Conservation (phyloP, 2,329 filamentous ascomycete species). For the Volutella citrinella region DNA sequence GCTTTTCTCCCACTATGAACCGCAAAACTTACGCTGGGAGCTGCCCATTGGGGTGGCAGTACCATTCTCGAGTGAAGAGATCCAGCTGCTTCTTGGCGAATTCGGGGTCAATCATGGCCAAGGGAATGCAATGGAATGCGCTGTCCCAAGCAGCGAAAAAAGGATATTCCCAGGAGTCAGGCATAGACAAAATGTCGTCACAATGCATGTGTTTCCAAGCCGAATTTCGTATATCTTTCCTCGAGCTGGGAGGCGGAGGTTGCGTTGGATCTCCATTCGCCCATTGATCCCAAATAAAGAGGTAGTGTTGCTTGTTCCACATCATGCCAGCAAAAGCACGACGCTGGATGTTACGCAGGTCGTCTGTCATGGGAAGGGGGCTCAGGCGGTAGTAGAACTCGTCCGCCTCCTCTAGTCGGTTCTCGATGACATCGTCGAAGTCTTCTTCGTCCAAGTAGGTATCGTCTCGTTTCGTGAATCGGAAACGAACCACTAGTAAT, state of each 20-base stretch:
- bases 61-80: slow-evolving; percentile 95
- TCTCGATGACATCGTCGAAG: slow-evolving; percentile 88
- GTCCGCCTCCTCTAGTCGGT: slow-evolving; percentile 83
- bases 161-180: slow-evolving; percentile 97
- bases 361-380: slow-evolving; percentile 88
- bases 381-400: slow-evolving; percentile 95
- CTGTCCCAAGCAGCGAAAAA: slow-evolving; percentile 98
- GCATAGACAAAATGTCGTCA: slow-evolving; percentile 96
- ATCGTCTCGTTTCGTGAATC: slow-evolving; percentile 72
- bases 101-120: slow-evolving; percentile 96
- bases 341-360: slow-evolving; percentile 90
- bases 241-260: slow-evolving; percentile 76
- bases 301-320: slow-evolving; percentile 97
- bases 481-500: slow-evolving; percentile 86
- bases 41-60: slow-evolving; percentile 97
- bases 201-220: slow-evolving; percentile 95
- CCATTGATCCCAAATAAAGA: slow-evolving; percentile 98
- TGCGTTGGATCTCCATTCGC: slow-evolving; percentile 88
- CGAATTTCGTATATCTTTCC: slow-evolving; percentile 79
- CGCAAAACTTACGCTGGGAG: slow-evolving; percentile 67
- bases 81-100: slow-evolving; percentile 98
- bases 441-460: slow-evolving; percentile 86
- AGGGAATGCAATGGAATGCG: slow-evolving; percentile 91
- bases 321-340: slow-evolving; percentile 96
- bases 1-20: neutral